phyloP scores from a whole-genome alignment of 2,329 filamentous ascomycete genomes.

The Aspergillus japonicus region DNA sequence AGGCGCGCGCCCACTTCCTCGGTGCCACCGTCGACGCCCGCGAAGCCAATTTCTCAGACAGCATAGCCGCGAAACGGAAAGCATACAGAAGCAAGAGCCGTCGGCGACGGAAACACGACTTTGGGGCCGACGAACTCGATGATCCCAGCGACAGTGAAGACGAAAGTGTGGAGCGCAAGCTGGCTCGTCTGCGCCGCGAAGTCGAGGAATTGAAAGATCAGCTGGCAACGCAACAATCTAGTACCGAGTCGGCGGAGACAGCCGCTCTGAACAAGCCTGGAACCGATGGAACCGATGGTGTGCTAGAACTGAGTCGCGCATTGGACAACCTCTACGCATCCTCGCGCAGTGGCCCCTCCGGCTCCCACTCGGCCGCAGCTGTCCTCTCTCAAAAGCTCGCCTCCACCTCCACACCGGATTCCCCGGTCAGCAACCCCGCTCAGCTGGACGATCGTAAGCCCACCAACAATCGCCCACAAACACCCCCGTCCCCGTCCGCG shows the following conservation, averaged over 20 bases:
- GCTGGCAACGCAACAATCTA: constrained; percentile 44
- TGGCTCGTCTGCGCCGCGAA: constrained; percentile 80
- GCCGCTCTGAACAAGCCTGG: constrained; percentile 41
- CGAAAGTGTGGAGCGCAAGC: constrained; percentile 72
- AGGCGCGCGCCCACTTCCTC: constrained; percentile 77
- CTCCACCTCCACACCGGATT: constrained; percentile 11
- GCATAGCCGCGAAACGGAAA: constrained; percentile 76
- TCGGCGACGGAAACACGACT: constrained; percentile 53
- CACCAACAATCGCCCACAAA: constrained; percentile 12
- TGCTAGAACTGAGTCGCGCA: constrained; percentile 68
- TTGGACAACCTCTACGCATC: constrained; percentile 62
- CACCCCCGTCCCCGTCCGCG: constrained; percentile 31
- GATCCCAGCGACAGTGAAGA: constrained; percentile 78
- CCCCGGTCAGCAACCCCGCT: constrained; percentile 4
- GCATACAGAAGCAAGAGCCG: constrained; percentile 76
- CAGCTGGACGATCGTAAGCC: constrained; percentile 8
- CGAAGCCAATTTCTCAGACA: constrained; percentile 85
- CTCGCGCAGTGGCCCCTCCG: constrained; percentile 23
- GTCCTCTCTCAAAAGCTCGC: constrained; percentile 36
- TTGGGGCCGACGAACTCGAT: constrained; percentile 60
- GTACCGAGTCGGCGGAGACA: constrained; percentile 53
- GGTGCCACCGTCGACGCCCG: constrained; percentile 72
- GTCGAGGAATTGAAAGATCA: constrained; percentile 69
- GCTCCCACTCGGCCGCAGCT: constrained; percentile 35
- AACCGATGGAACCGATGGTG: constrained; percentile 51